Conservation (phyloP, 1,284 basidiomycete species). For the Leccinum solheimii region DNA sequence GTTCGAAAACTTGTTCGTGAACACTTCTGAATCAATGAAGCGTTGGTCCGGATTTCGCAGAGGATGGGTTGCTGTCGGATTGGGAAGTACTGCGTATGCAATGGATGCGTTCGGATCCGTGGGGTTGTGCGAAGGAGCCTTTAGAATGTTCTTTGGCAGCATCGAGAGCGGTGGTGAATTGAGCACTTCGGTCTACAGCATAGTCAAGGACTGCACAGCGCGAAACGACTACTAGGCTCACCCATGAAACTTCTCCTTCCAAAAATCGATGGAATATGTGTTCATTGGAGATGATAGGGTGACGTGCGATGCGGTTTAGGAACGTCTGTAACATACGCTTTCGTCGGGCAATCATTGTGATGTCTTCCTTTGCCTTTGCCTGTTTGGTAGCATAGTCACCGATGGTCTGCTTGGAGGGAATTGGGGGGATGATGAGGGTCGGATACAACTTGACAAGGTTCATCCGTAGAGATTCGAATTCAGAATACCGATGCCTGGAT, state of each 20-base stretch:
- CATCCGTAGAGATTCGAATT: slow-evolving; percentile 92
- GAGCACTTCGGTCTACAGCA: slow-evolving; percentile 77
- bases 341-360: slow-evolving; percentile 86
- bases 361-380: slow-evolving; percentile 95
- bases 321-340: slow-evolving; percentile 97
- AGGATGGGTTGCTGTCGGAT: slow-evolving; percentile 84
- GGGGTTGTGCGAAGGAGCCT: slow-evolving; percentile 93
- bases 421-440: slow-evolving; percentile 95
- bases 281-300: slow-evolving; percentile 93
- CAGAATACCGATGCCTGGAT: slow-evolving; percentile 91
- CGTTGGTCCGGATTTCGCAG: slow-evolving; percentile 88
- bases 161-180: slow-evolving; percentile 89
- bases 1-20: slow-evolving; percentile 94
- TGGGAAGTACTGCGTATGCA: slow-evolving; percentile 84
- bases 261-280: slow-evolving; percentile 95
- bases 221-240: slow-evolving; percentile 35
- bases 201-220: slow-evolving; percentile 5
- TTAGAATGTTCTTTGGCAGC: slow-evolving; percentile 93
- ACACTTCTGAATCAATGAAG: slow-evolving; percentile 94
- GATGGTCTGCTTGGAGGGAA: slow-evolving; percentile 95
- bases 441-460: slow-evolving; percentile 90
- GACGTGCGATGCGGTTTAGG: slow-evolving; percentile 83
- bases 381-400: slow-evolving; percentile 98
- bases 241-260: slow-evolving; percentile 95
- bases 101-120: slow-evolving; percentile 74